Evolutionary conservation across 2,329 filamentous ascomycete species (phyloP).

Genomic region (Pyrenophora graminea): DNA sequence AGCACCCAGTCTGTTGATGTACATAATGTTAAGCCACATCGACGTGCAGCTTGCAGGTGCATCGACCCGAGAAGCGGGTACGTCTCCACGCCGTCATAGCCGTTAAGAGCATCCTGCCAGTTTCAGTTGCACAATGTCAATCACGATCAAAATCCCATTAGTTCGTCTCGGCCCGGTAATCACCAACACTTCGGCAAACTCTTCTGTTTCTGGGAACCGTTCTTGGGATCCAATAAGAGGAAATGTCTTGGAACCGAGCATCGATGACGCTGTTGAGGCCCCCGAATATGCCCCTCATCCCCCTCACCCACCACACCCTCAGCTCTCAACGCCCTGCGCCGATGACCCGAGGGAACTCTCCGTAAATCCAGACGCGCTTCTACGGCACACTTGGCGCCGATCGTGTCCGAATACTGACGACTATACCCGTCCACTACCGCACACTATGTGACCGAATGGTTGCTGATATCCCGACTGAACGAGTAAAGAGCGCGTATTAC

Average conservation of each 20-base stretch:
- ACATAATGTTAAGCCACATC: constrained; percentile 26
- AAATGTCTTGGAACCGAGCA: not conserved
- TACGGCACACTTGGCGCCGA: constrained; percentile 29
- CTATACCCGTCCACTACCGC: constrained; percentile 8
- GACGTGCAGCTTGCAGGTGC: constrained; percentile 10
- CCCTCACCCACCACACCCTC: constrained; percentile 23
- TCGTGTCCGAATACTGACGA: constrained; percentile 20
- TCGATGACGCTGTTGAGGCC: constrained; percentile 1
- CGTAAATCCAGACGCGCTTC: constrained; percentile 33
- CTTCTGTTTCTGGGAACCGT: too few species aligned
- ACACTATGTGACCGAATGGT: not conserved
- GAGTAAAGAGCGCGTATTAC: constrained; percentile 10
- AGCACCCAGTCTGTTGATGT: constrained; percentile 36
- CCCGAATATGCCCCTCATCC: constrained; percentile 17
- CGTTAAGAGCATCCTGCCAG: constrained; percentile 18
- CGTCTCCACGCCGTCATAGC: constrained; percentile 27
- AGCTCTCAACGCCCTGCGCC: constrained; percentile 3
- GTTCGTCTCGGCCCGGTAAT: constrained; percentile 6
- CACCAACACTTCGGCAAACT: constrained; percentile 1
- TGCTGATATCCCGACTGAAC: constrained; percentile 6
- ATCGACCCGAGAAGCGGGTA: constrained; percentile 31
- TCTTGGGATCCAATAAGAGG: not conserved
- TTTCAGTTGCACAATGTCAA: constrained; percentile 5
- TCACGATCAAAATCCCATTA: constrained; percentile 7
- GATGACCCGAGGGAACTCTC: constrained; percentile 22